These are phyloP conservation scores for Sporothrix sp. DNA, from an alignment of 2,329 filamentous ascomycete genomes.

Conservation along the genomic window DNA sequence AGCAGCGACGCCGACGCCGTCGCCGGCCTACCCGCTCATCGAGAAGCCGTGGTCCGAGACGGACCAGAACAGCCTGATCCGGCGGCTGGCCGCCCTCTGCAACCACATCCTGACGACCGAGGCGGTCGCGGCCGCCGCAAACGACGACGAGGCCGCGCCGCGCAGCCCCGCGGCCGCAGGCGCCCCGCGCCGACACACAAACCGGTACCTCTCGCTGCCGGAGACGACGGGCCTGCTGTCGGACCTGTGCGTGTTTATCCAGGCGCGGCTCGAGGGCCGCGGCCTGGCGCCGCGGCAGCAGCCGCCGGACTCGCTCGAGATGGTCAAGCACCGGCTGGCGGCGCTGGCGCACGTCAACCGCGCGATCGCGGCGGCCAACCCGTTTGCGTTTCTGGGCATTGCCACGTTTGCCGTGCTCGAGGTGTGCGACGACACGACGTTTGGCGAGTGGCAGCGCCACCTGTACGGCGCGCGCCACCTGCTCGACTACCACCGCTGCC, in stretches of 20 bases:
- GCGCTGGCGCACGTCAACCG: slow-evolving; percentile 30
- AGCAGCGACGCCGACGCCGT: neutral
- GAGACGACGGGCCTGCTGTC: slow-evolving; percentile 13
- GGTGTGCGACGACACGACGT: slow-evolving; percentile 32
- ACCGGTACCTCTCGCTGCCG: slow-evolving; percentile 10
- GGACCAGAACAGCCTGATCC: slow-evolving; percentile 17
- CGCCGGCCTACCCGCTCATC: neutral
- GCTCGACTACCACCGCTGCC: slow-evolving; percentile 30
- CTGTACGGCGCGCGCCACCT: slow-evolving; percentile 31
- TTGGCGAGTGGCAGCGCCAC: slow-evolving; percentile 31
- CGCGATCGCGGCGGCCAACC: slow-evolving; percentile 30
- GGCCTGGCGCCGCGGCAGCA: neutral
- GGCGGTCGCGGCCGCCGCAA: neutral
- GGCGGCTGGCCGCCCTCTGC: slow-evolving; percentile 15
- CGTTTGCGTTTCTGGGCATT: slow-evolving; percentile 33
- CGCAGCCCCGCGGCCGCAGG: neutral
- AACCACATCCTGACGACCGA: slow-evolving; percentile 15
- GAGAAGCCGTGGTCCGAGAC: slow-evolving; percentile 12
- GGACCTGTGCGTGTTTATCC: slow-evolving; percentile 16
- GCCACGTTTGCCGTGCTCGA: slow-evolving; percentile 36
- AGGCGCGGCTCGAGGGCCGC: slow-evolving; percentile 15
- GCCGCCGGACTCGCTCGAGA: slow-evolving; percentile 12
- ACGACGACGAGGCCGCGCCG: neutral
- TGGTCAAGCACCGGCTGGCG: slow-evolving; percentile 20
- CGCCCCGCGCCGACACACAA: neutral